Base-by-base conservation (phyloP, 495 filamentous ascomycete genomes). In the Neurospora sp. region DNA sequence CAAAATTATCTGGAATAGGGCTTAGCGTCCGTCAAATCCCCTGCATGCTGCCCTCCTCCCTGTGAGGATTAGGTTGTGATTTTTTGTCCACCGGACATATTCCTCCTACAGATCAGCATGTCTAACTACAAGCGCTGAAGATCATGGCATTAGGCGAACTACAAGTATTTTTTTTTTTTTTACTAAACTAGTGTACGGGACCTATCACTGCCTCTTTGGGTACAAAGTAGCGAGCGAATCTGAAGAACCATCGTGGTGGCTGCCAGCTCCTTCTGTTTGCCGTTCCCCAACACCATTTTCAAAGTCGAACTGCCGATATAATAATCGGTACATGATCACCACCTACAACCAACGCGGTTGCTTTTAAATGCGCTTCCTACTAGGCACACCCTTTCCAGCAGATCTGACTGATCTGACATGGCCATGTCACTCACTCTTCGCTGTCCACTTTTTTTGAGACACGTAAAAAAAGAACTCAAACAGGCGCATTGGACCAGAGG, bases 1-100 rank as follows among this genome's bases (percentile, higher is more conserved):
- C 77, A 83, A 86, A 82, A 76, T 77, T 84, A 73, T 78, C 83
- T 77, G 69, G 72, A 80, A 80, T 79, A 81, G 75, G 82, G 82
- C 82, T 83, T 86, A 85, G 84, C 76, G 82, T 73, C 61, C 35
- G 44, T 37, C 70, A 16, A 3, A 16, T 42, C 22, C 41, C 22
- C 16, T 53, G 44, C 44, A 48, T 53, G 45, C 44, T 48, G 44
- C n/a, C 8, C 42, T 44, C 42, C 17, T n/a, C n/a, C 45, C 45
- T 16, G 22, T 59, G 27, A 22, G 20, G 20, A 22, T 22, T 22
- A 22, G 20, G 20, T 22, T 22, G 20, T 22, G 27, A n/a, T 44
- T 37, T 40, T 40, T 37, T 37, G 10, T 65, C 37, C 38, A 70
- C n/a, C 44, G 44, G 44, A 48, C 17, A 48, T 48, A 20, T 20